Conservation (phyloP, 2,329 filamentous ascomycete genomes). For the Leptographium radiaticola region DNA sequence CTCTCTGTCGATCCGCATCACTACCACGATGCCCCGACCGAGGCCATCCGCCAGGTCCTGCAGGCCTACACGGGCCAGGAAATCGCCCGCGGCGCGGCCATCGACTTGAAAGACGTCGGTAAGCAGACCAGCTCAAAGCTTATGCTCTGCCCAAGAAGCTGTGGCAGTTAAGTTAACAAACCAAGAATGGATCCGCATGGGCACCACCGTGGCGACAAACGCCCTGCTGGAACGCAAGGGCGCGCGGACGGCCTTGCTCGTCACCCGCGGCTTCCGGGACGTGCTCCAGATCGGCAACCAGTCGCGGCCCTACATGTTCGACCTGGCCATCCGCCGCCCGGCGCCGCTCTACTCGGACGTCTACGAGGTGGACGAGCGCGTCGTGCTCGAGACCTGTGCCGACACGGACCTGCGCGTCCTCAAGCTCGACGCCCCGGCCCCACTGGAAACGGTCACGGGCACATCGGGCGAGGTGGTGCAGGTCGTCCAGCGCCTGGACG, state of each 20-base stretch:
- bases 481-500: conserved; percentile 46
- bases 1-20: conserved; percentile 73
- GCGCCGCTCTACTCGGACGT: conserved; percentile 76
- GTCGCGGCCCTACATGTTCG: conserved; percentile 79
- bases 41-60: conserved; percentile 78
- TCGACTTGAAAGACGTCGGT: conserved; percentile 1
- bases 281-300: conserved; percentile 85
- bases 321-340: conserved; percentile 72
- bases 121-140: conserved; percentile 22
- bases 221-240: conserved; percentile 82
- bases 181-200: conserved; percentile 79
- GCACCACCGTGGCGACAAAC: conserved; percentile 89
- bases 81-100: conserved; percentile 61
- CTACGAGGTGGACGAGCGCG: conserved; percentile 80
- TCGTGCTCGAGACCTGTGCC: conserved; percentile 61
- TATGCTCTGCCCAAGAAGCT: too few relatives aligned
- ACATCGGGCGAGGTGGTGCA: conserved; percentile 56
- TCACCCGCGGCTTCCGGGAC: conserved; percentile 79
- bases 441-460: conserved; percentile 21
- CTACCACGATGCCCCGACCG: conserved; percentile 82
- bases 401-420: conserved; percentile 40
- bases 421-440: conserved; percentile 29
- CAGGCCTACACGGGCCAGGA: conserved; percentile 58
- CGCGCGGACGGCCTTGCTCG: conserved; percentile 77
- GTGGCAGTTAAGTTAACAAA: too few relatives aligned